Evolutionary conservation across 331 rosid species (phyloP).

Genomic region (Arachis monticola): DNA sequence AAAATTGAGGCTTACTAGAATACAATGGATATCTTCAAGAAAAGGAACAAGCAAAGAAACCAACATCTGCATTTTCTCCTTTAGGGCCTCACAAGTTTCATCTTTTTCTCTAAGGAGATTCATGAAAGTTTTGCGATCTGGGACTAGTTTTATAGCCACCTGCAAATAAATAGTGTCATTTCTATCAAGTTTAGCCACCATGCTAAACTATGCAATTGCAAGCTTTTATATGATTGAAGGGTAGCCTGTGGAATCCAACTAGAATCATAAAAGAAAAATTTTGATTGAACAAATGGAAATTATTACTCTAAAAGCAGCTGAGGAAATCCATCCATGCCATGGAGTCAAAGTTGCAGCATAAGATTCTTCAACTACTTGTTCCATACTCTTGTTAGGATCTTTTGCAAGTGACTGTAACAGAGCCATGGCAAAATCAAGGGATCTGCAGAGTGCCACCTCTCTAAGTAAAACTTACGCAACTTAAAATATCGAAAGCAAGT

Average conservation of each 20-base stretch:
- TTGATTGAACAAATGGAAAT: neutral
- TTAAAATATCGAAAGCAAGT: too few relatives aligned
- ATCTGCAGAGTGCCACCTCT: constrained; percentile 42
- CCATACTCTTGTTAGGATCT: constrained; percentile 62
- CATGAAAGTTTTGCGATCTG: constrained; percentile 56
- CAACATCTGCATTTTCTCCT: constrained; percentile 60
- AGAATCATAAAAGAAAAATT: neutral
- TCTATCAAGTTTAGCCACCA: neutral
- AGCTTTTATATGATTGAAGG: neutral
- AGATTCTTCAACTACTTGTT: constrained; percentile 70
- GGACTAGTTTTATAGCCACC: constrained; percentile 83
- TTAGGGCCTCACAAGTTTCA: constrained; percentile 53
- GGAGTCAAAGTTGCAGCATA: constrained; percentile 68
- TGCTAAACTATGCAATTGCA: neutral
- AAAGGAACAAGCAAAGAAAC: constrained; percentile 59
- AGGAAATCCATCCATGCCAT: constrained; percentile 94
- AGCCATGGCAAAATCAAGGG: constrained; percentile 66
- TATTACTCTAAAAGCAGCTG: constrained; percentile 81
- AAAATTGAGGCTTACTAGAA: constrained; percentile 54
- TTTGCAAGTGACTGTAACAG: constrained; percentile 52
- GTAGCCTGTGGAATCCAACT: neutral
- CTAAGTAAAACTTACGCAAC: neutral
- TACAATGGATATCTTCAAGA: constrained; percentile 65
- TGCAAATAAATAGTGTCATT: constrained; percentile 28
- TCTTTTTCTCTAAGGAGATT: constrained; percentile 63